A percentile compares a stretch with the other conserved stretches of the same genome.
Evolutionary conservation across 1,139 yeast genomes (phyloP).

Genomic region (Scheffersomyces titani): DNA sequence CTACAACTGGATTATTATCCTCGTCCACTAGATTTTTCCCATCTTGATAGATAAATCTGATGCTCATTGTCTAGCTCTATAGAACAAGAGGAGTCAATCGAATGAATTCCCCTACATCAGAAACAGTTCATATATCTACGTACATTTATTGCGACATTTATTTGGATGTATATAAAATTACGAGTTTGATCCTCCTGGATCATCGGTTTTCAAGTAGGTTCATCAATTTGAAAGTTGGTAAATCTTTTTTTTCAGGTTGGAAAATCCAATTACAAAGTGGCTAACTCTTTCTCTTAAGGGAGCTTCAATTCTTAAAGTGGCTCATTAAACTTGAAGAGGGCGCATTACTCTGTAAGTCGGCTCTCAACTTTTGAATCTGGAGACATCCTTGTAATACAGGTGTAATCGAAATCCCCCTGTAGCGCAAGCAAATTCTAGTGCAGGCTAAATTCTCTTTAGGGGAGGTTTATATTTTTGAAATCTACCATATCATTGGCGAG

Average conservation of each 20-base stretch:
- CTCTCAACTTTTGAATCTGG: background rate
- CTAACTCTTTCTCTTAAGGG: background rate
- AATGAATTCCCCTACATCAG: too few relatives aligned
- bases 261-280: background rate
- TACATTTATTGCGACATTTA: too few relatives aligned
- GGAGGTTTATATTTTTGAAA: background rate
- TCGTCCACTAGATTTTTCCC: too few relatives aligned
- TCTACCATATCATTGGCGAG: slow-evolving; percentile 58
- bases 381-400: background rate
- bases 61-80: too few relatives aligned
- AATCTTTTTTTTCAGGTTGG: background rate
- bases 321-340: background rate
- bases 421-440: background rate
- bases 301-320: background rate
- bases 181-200: background rate
- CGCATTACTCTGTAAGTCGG: background rate
- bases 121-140: too few relatives aligned
- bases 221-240: background rate
- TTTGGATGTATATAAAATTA: too few relatives aligned
- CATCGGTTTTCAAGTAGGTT: background rate
- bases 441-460: background rate
- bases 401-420: background rate
- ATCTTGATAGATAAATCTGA: too few relatives aligned
- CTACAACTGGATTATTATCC: too few relatives aligned
- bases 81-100: too few relatives aligned